These are phyloP conservation scores for Dionaea muscipula DNA, from an alignment of 179 eudicot genomes.

Conservation along the genomic window DNA sequence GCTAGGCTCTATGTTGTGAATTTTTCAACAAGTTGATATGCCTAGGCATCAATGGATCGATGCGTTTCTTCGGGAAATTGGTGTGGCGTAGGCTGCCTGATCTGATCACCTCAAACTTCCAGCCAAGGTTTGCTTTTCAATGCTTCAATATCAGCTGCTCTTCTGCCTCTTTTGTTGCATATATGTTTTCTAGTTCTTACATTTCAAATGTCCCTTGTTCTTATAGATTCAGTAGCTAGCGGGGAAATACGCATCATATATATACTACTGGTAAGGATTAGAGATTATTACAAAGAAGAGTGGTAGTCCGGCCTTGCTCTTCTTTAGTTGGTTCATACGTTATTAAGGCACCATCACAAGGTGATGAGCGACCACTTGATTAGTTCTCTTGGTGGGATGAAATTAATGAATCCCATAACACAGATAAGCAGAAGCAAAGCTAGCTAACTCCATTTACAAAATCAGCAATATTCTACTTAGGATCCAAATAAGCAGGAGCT, in stretches of 20 bases:
- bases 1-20: slow-evolving; percentile 48
- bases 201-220: too few relatives aligned
- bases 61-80: slow-evolving; percentile 78
- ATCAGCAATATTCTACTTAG: slow-evolving; percentile 36
- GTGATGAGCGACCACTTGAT: slow-evolving; percentile 14
- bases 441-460: slow-evolving; percentile 61
- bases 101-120: slow-evolving; percentile 69
- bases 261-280: too few relatives aligned
- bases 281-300: too few relatives aligned
- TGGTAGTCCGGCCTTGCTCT: too few relatives aligned
- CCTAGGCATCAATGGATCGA: slow-evolving; percentile 55
- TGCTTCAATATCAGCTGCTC: background rate
- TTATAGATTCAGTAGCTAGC: too few relatives aligned
- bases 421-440: slow-evolving; percentile 62
- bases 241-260: too few relatives aligned
- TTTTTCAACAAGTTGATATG: slow-evolving; percentile 53
- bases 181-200: too few relatives aligned
- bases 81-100: slow-evolving; percentile 98
- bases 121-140: slow-evolving; percentile 52
- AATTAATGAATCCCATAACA: slow-evolving; percentile 32
- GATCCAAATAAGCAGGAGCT: slow-evolving; percentile 73
- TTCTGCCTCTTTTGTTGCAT: too few relatives aligned
- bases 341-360: slow-evolving; percentile 12
- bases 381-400: slow-evolving; percentile 24
- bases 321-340: too few relatives aligned